phyloP scores from a whole-genome alignment of 1,284 basidiomycete genomes.

The Trichosporon asahii region DNA sequence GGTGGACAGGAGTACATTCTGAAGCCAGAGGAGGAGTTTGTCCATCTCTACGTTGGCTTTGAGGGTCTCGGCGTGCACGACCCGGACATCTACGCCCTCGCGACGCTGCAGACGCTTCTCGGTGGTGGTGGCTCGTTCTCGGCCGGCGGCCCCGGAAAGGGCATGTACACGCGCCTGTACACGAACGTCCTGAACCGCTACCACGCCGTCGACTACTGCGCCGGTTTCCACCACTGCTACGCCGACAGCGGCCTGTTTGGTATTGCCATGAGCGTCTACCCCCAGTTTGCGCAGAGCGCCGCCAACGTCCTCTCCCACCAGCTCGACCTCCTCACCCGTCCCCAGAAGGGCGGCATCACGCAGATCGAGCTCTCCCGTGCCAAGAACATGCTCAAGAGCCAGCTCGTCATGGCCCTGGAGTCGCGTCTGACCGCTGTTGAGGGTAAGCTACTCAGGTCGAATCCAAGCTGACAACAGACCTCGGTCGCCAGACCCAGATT shows the following conservation, averaged over 20 bases:
- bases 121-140: constrained; percentile 78
- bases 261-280: constrained; percentile 84
- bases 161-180: constrained; percentile 97
- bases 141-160: constrained; percentile 89
- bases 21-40: constrained; percentile 68
- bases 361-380: constrained; percentile 72
- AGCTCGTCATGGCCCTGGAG: constrained; percentile 93
- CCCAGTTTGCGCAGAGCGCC: constrained; percentile 62
- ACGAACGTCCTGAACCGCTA: constrained; percentile 96
- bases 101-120: constrained; percentile 90
- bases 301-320: constrained; percentile 84
- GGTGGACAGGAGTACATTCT: constrained; percentile 75
- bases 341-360: constrained; percentile 47
- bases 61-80: constrained; percentile 91
- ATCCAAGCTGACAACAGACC: constrained; percentile 38
- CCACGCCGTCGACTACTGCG: constrained; percentile 90
- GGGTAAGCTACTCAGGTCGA: constrained; percentile 54
- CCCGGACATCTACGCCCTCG: constrained; percentile 88
- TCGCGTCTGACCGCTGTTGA: constrained; percentile 86
- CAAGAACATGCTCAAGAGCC: constrained; percentile 93
- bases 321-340: constrained; percentile 54
- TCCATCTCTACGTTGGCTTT: constrained; percentile 89
- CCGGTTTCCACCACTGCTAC: constrained; percentile 98
- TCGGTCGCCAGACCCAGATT: constrained; percentile 75
- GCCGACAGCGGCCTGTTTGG: constrained; percentile 92